Base-by-base conservation (phyloP, 148 eudicot genomes). In the Talinum fruticosum region DNA sequence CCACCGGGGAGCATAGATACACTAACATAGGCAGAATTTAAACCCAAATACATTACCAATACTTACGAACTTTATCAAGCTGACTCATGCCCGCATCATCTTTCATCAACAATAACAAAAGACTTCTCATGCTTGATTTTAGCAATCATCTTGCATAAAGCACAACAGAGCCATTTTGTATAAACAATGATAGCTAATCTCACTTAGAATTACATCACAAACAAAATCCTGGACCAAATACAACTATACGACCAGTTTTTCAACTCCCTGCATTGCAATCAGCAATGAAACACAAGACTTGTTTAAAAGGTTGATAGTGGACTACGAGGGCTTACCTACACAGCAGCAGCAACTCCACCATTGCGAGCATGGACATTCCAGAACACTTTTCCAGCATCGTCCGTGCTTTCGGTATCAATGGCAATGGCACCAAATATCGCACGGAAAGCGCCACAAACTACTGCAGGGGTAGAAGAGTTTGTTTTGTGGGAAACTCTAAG, bases 401-500 rank as follows among this genome's bases (percentile, higher is more conserved):
- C 90, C 0, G 85, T 76, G 44, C 78, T 87, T 69, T 76, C 79
- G 26, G 80, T 66, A 67, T 92, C 97, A 12, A 90, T 71, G 36
- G 93, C 87, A 74, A 92, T 75, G 0, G 97, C 97, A 36, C 93
- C 97, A 54, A 92, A 87, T 26, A 90, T 75, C 19, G 97, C 89
- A 45, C 93, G 91, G 37, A 87, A 91, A 38, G 94, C 91, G 75
- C 92, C 97, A 75, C 98, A 93, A 7, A 91, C 89, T 71, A 93
- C 81, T 6, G 94, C 75, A 24, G 96, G 91, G 6, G 92, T n/a
- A 1, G 92, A 78, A 10, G 90, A 84, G 82, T 89, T 78, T 28
- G 97, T 93, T 74, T 88, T 93, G 0, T 76, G 79, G 28, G 96
- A 90, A 69, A 93, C 96, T 83, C 98, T 90, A 28, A 90, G 71